A percentile compares a stretch with the other conserved stretches of the same genome.
Conservation (phyloP, 805 yeast species). For the Pichia manshurica region DNA sequence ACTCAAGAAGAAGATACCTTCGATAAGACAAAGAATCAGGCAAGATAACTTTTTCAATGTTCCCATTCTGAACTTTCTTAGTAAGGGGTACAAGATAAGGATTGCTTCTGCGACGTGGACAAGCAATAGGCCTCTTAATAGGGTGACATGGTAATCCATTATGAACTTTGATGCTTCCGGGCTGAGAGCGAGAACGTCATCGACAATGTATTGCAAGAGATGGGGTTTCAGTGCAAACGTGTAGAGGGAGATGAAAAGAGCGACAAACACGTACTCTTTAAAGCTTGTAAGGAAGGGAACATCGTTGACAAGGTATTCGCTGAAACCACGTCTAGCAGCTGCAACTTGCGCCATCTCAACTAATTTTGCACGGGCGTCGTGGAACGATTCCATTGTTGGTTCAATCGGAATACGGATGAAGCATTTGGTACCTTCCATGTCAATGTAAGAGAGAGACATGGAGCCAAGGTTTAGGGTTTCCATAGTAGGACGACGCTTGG, state of each 20-base stretch:
- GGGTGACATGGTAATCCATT: conserved; percentile 8
- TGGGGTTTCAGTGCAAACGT: conserved; percentile 13
- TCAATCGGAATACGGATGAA: conserved; percentile 37
- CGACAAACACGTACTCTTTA: conserved; percentile 33
- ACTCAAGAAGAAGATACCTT: conserved; percentile 50
- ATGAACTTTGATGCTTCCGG: conserved; percentile 8
- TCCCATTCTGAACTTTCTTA: conserved; percentile 59
- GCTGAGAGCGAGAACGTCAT: conserved; percentile 9
- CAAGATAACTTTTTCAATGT: conserved; percentile 43
- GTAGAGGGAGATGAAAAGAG: conserved; percentile 5
- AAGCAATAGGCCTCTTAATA: conserved; percentile 25
- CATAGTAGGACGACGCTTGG: conserved; percentile 35
- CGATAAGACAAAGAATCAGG: conserved; percentile 47
- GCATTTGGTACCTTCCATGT: conserved; percentile 30
- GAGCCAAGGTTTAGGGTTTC: conserved; percentile 40
- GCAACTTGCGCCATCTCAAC: conserved; percentile 72
- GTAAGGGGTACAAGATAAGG: conserved; percentile 42
- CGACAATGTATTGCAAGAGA: conserved; percentile 3
- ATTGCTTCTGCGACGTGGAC: conserved; percentile 51
- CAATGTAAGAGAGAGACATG: conserved; percentile 36
- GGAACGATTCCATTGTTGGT: conserved; percentile 39
- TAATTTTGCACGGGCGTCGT: conserved; percentile 50
- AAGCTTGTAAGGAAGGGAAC: conserved; percentile 32
- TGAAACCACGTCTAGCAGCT: conserved; percentile 55
- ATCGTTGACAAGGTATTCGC: conserved; percentile 35